A percentile compares a stretch with the other conserved stretches of the same genome.
Evolutionary conservation across 768 basidiomycete genomes (phyloP).

Genomic region (Boletus vermiculosoides): DNA sequence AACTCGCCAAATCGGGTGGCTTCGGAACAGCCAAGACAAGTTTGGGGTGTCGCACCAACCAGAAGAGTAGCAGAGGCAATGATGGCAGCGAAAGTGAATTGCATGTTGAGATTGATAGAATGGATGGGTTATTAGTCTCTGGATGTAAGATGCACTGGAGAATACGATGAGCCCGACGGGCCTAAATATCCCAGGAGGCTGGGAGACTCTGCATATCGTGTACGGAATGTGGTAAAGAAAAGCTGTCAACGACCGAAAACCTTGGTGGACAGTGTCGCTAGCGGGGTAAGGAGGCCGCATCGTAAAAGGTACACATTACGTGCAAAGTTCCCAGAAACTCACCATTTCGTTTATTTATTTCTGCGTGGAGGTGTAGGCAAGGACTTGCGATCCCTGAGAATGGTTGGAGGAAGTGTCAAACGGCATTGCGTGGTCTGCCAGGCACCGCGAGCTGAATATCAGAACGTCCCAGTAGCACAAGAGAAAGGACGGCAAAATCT

Average conservation of each 20-base stretch:
- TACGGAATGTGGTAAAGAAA: not conserved
- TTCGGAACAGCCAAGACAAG: slow-evolving; percentile 23
- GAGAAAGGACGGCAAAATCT: too few species aligned
- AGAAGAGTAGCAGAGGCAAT: slow-evolving; percentile 13
- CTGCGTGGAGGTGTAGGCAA: too few species aligned
- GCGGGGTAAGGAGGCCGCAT: slow-evolving; percentile 7
- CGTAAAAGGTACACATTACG: not conserved
- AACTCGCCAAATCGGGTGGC: slow-evolving; percentile 23
- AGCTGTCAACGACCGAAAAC: not conserved
- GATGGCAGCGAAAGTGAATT: slow-evolving; percentile 12
- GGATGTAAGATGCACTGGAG: not conserved
- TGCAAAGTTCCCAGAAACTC: not conserved
- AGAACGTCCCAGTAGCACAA: not conserved
- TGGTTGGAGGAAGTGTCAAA: not conserved
- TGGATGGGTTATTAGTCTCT: not conserved
- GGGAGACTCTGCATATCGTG: not conserved
- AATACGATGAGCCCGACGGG: not conserved
- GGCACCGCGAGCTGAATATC: not conserved
- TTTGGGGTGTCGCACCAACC: slow-evolving; percentile 15
- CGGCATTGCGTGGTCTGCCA: not conserved
- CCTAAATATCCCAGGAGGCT: slow-evolving; percentile 11
- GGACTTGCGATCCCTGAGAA: not conserved
- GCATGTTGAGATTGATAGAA: slow-evolving; percentile 14
- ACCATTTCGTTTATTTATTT: not conserved
- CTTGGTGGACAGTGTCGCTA: not conserved